Evolutionary conservation across 805 yeast species (phyloP).

Genomic region (Naumovozyma dairenensis): DNA sequence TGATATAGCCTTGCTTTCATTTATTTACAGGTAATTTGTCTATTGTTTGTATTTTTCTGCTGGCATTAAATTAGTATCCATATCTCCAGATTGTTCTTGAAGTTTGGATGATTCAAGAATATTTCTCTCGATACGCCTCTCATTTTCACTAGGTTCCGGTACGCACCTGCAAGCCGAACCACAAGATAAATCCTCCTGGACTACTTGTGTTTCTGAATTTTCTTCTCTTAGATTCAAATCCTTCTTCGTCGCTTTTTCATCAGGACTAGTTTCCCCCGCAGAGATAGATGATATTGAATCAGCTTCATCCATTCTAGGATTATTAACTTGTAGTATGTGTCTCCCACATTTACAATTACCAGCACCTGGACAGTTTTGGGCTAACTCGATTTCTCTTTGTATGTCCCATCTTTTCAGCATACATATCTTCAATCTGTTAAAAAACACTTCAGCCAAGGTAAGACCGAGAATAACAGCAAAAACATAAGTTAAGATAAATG

Average conservation of each 20-base stretch:
- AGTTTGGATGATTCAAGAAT: slow-evolving; percentile 17
- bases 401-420: slow-evolving; percentile 27
- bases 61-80: slow-evolving; percentile 25
- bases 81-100: slow-evolving; percentile 25
- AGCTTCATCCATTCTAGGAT: neutral
- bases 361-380: slow-evolving; percentile 23
- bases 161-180: slow-evolving; percentile 10
- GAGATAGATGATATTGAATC: no score
- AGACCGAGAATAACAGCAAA: slow-evolving; percentile 66
- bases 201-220: neutral
- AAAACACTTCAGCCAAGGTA: slow-evolving; percentile 59
- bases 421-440: slow-evolving; percentile 40
- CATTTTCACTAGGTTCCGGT: slow-evolving; percentile 10
- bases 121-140: slow-evolving; percentile 17
- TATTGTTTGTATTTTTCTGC: slow-evolving; percentile 17
- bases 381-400: slow-evolving; percentile 20
- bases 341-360: slow-evolving; percentile 23
- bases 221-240: neutral
- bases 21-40: no score
- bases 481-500: slow-evolving; percentile 54
- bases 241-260: neutral
- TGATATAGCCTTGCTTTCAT: no score
- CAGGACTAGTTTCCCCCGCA: neutral
- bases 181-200: no score
- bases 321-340: slow-evolving; percentile 6